These are phyloP conservation scores for Suzukiozyma palmioleophila DNA, from an alignment of 1,139 yeast species.

Conservation along the genomic window DNA sequence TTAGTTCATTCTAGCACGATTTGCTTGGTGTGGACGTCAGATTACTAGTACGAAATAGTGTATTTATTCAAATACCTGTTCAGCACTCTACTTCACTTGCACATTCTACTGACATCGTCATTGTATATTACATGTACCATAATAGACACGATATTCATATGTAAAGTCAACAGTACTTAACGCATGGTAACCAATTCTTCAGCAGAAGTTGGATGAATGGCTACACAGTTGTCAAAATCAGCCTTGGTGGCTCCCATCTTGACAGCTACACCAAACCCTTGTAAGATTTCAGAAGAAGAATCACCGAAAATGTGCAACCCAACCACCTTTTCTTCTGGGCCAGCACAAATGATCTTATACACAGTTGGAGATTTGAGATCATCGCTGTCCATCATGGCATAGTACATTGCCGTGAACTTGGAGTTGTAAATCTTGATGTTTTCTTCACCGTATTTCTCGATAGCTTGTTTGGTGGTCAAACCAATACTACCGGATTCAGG, in stretches of 20 bases:
- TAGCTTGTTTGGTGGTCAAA: conserved; percentile 71
- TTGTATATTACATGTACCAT: neutral
- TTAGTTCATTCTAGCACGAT: too few relatives aligned
- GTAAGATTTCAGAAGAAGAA: conserved; percentile 83
- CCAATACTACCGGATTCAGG: conserved; percentile 98
- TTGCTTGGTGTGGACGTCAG: too few relatives aligned
- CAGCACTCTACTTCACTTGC: too few relatives aligned
- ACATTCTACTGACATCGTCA: too few relatives aligned
- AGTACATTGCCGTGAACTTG: conserved; percentile 86
- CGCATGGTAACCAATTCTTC: conserved; percentile 93
- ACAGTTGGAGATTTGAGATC: conserved; percentile 83
- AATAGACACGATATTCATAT: neutral
- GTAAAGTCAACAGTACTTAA: conserved; percentile 17
- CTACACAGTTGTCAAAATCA: conserved; percentile 92
- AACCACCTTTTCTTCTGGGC: conserved; percentile 85
- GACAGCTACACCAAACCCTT: conserved; percentile 96
- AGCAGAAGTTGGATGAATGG: conserved; percentile 97
- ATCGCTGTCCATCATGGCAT: conserved; percentile 64
- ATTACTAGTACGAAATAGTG: too few relatives aligned
- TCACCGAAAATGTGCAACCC: conserved; percentile 95
- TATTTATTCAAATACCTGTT: too few relatives aligned
- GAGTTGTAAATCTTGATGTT: conserved; percentile 79
- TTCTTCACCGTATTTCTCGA: conserved; percentile 72
- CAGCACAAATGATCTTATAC: conserved; percentile 76
- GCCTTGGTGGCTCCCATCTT: conserved; percentile 97